Conservation (phyloP, 768 basidiomycete genomes). For the Tremella fuciformis region DNA sequence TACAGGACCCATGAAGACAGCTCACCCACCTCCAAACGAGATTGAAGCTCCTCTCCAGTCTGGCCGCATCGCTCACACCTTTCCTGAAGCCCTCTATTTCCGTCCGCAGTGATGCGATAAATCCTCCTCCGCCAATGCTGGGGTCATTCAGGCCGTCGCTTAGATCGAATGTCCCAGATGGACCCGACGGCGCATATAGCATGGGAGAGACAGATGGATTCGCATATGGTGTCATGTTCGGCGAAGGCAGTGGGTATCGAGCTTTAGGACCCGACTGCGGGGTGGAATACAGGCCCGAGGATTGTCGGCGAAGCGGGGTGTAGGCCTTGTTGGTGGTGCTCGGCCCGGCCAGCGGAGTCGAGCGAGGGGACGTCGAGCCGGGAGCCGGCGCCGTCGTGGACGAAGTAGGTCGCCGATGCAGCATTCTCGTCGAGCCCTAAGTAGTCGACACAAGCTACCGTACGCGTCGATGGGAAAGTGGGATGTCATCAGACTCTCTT, state of each 20-base stretch:
- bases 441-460: too few species aligned
- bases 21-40: constrained; percentile 45
- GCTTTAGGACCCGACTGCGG: constrained; percentile 20
- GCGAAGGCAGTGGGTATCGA: constrained; percentile 30
- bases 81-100: constrained; percentile 18
- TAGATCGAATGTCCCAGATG: too few species aligned
- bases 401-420: neutral
- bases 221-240: neutral
- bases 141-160: neutral
- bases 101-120: neutral
- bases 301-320: constrained; percentile 37
- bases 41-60: constrained; percentile 38
- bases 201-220: constrained; percentile 5
- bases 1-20: neutral
- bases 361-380: neutral
- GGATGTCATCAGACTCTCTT: too few species aligned
- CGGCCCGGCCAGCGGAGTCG: neutral
- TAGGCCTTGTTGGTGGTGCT: constrained; percentile 31
- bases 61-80: constrained; percentile 43
- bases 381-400: neutral
- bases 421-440: neutral
- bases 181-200: too few species aligned
- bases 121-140: too few species aligned
- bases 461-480: too few species aligned
- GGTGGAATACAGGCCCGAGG: constrained; percentile 27